These are phyloP conservation scores for Stephania yunnanensis DNA, from an alignment of 164 flowering plant species.

Conservation along the genomic window DNA sequence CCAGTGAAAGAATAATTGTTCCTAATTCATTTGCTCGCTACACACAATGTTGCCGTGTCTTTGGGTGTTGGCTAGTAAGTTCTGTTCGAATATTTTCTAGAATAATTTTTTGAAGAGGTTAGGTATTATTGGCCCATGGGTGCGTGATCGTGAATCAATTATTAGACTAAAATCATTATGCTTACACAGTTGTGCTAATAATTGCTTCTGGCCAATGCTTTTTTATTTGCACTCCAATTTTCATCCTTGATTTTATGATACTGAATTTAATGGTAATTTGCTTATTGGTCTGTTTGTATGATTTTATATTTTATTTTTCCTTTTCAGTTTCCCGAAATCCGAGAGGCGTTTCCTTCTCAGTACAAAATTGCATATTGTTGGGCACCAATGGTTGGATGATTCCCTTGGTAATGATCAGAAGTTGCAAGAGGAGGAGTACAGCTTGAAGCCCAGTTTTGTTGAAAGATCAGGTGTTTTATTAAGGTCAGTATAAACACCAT, in stretches of 20 bases:
- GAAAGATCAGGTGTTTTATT: constrained; percentile 25
- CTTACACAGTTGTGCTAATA: not conserved
- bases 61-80: not conserved
- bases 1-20: not conserved
- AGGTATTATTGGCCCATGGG: too few species aligned
- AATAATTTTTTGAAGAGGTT: too few species aligned
- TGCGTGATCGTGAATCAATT: not conserved
- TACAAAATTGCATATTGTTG: constrained; percentile 53
- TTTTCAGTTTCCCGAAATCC: constrained; percentile 43
- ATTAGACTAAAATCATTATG: not conserved
- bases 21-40: too few species aligned
- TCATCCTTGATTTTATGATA: not conserved
- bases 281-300: not conserved
- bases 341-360: constrained; percentile 35
- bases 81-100: not conserved
- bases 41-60: not conserved
- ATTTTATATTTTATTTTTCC: not conserved
- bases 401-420: constrained; percentile 40
- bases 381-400: constrained; percentile 78
- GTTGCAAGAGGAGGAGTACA: constrained; percentile 54
- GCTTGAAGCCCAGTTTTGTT: constrained; percentile 35
- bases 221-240: not conserved
- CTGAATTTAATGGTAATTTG: not conserved
- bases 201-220: not conserved
- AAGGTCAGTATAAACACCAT: constrained; percentile 23